Evolutionary conservation across 73 alveolate species (phyloP), one percentile per base, ranked within the genome.

Genomic region (Tetrahymena borealis): DNA sequence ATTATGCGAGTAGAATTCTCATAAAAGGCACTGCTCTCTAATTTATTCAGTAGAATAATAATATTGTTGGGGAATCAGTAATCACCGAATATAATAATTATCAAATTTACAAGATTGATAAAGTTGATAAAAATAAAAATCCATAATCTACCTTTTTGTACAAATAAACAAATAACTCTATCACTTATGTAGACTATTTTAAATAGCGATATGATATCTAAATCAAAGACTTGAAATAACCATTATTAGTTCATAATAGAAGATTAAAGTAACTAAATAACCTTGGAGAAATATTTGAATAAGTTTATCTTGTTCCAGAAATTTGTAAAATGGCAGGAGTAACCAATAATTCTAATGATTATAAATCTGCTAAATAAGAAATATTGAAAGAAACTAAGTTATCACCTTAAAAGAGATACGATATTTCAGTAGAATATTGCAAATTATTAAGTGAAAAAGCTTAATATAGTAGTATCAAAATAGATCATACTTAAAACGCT

Each of bases 281-380:
- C 16, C 12, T 15, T 40, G 10, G 1, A 1, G 12, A 40, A 35
- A 78, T 3, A 35, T 2, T 6, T 78, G 40, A 96, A 95, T 92
- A 94, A 97, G 90, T 98, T 33, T 94, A 96, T 40, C 95, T 98
- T 43, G 95, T 98, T n/a, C 99, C 99, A 18, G 99, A 97, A 91
- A 95, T 98, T 32, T 98, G 99, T 78, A 90, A 91, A 33, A 94
- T 98, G 96, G 97, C 99, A 11, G 99, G 99, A 16, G 92, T 97
- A 77, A 95, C 99, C 0, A 99, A 98, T 79, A 97, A 98, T 5
- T 93, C 96, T 97, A 95, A 97, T 94, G 95, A 91, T 33, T 96
- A 98, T 91, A 94, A 93, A 92, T 93, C 94, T 39, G 92, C 95
- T 39, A 98, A 97, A 98, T 96, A 96, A 79, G 97, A 95, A n/a